phyloP scores from a whole-genome alignment of 345 rosid species.

The Camelina sativa region DNA sequence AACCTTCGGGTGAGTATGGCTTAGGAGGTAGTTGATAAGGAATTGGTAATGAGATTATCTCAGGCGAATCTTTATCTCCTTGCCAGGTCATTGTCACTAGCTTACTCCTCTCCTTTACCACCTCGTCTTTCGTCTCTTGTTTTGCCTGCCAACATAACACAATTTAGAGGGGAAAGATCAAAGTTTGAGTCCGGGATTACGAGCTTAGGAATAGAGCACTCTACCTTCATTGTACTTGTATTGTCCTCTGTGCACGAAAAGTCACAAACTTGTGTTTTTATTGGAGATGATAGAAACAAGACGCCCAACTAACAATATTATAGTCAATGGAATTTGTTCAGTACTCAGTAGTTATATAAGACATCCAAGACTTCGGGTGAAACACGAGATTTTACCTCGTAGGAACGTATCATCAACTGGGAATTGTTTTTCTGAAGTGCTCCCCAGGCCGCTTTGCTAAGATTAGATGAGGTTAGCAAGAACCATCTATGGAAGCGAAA shows the following conservation, averaged over 20 bases:
- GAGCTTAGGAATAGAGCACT: background rate
- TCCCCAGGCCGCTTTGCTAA: conserved; percentile 99
- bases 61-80: conserved; percentile 51
- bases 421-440: conserved; percentile 91
- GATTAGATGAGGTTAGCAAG: conserved; percentile 87
- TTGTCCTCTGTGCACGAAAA: conserved; percentile 67
- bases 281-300: conserved; percentile 62
- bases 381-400: conserved; percentile 59
- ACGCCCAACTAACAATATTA: conserved; percentile 72
- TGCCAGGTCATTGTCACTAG: conserved; percentile 74
- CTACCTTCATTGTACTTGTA: conserved; percentile 29
- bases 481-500: conserved; percentile 67
- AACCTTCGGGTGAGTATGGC: conserved; percentile 77
- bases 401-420: conserved; percentile 95
- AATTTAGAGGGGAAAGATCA: conserved; percentile 10
- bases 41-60: conserved; percentile 66
- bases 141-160: conserved; percentile 28
- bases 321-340: conserved; percentile 3
- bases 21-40: conserved; percentile 86
- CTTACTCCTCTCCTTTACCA: conserved; percentile 41
- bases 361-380: background rate
- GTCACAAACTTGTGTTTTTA: conserved; percentile 37
- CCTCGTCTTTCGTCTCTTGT: conserved; percentile 27
- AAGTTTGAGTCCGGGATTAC: background rate
- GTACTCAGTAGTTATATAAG: conserved; percentile 17